These are phyloP conservation scores for Aphanomyces stellatus DNA, from an alignment of 352 stramenopile genomes.

Conservation along the genomic window DNA sequence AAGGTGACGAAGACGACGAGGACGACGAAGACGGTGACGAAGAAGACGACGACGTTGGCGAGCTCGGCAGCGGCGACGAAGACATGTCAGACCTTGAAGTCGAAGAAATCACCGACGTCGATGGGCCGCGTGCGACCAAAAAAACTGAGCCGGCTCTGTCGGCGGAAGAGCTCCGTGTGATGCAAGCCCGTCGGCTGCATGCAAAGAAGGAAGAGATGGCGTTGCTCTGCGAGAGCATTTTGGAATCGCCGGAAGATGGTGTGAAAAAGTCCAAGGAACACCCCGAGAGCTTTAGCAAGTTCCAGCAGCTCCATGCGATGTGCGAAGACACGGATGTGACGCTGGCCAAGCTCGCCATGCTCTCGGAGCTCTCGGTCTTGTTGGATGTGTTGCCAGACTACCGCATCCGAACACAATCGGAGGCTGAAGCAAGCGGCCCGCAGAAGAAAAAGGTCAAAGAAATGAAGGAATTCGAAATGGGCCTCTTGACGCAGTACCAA, in stretches of 20 bases:
- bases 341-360: slow-evolving; percentile 80
- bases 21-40: slow-evolving; percentile 33
- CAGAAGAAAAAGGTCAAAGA: slow-evolving; percentile 83
- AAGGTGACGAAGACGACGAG: slow-evolving; percentile 28
- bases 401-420: slow-evolving; percentile 84
- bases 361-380: slow-evolving; percentile 93
- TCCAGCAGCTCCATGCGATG: slow-evolving; percentile 65
- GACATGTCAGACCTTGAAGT: slow-evolving; percentile 79
- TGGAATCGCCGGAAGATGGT: slow-evolving; percentile 77
- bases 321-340: slow-evolving; percentile 62
- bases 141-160: slow-evolving; percentile 18
- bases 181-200: slow-evolving; percentile 54
- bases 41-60: slow-evolving; percentile 20
- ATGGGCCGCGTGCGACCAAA: slow-evolving; percentile 2
- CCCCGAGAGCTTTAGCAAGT: slow-evolving; percentile 62
- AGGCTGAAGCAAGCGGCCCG: slow-evolving; percentile 45
- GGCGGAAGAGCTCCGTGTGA: slow-evolving; percentile 45
- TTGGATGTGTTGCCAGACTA: slow-evolving; percentile 94
- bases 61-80: slow-evolving; percentile 29
- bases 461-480: slow-evolving; percentile 74
- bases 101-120: slow-evolving; percentile 48
- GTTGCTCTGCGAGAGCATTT: slow-evolving; percentile 81
- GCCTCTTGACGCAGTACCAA: slow-evolving; percentile 76
- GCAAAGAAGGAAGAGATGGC: slow-evolving; percentile 86
- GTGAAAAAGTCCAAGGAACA: slow-evolving; percentile 85